Base-by-base conservation (phyloP, 192 early-diverging fungal species). In the Mortierella claussenii region DNA sequence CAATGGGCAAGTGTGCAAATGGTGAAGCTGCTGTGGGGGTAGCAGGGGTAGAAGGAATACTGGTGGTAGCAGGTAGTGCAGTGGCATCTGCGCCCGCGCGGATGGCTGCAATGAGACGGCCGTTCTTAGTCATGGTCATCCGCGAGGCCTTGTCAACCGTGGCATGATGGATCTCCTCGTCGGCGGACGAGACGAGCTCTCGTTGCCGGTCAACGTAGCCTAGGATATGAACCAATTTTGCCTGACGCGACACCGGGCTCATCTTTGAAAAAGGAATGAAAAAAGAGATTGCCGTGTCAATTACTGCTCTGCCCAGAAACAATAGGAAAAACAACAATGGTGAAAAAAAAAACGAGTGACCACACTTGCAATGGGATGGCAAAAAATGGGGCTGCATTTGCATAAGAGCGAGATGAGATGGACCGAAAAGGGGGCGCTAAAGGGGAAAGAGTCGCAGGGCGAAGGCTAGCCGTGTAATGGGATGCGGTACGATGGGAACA, bases 231-330 rank as follows among this genome's bases (percentile, higher is more conserved):
- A 42, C 60, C 51, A 76, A 33, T 23, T 76, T 76, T 27, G 73
- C 73, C 31, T 76, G 58, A 31, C 73, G 42, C 21, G 73, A 76
- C 2, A 59, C 44, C 28, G 73, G 73, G 65, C 58, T 76, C 73
- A 67, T 33, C 47, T 60, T 46, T 63, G 8, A 18, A 23, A 42
- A 42, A 11, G 7, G 24, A 42, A 18, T 24, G 23, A 56, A 34
- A 51, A 27, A 10, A 51, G n/a, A n/a, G n/a, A n/a, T n/a, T n/a
- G n/a, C n/a, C n/a, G n/a, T n/a, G n/a, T n/a, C n/a, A n/a, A n/a
- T n/a, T n/a, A n/a, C n/a, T n/a, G n/a, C n/a, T n/a, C n/a, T n/a
- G n/a, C n/a, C n/a, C n/a, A n/a, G n/a, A n/a, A n/a, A n/a, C n/a
- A n/a, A n/a, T n/a, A n/a, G n/a, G n/a, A n/a, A n/a, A n/a, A n/a